Evolutionary conservation across 2,329 filamentous ascomycete genomes (phyloP).

Genomic region (Chaetomiaceae sp.): DNA sequence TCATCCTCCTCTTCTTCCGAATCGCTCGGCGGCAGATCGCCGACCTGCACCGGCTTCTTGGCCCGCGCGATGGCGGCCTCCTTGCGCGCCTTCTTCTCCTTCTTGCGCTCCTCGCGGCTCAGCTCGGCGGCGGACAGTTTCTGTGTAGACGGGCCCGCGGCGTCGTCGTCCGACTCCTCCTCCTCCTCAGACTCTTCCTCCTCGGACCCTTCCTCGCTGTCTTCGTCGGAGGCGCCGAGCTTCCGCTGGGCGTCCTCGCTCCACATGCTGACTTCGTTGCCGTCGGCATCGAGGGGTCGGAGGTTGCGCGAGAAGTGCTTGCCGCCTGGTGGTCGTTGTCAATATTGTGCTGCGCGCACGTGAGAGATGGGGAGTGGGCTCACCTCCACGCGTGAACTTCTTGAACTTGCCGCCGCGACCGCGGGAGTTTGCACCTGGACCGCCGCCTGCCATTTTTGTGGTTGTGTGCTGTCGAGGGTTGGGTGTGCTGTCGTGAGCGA

Average conservation of each 20-base stretch:
- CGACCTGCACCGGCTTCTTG: conserved; percentile 70
- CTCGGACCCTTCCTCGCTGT: conserved; percentile 41
- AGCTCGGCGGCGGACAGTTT: conserved; percentile 40
- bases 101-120: conserved; percentile 83
- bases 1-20: conserved; percentile 52
- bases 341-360: not conserved
- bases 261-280: conserved; percentile 88
- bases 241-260: conserved; percentile 51
- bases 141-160: conserved; percentile 38
- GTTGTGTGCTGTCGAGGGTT: conserved; percentile 14
- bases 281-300: conserved; percentile 81
- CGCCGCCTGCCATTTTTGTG: conserved; percentile 43
- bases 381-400: conserved; percentile 90
- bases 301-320: conserved; percentile 94
- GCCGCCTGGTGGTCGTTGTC: conserved; percentile 57
- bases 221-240: conserved; percentile 27
- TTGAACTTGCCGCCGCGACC: conserved; percentile 90
- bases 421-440: conserved; percentile 51
- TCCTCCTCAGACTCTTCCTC: conserved; percentile 44
- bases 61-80: conserved; percentile 78
- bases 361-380: conserved; percentile 27
- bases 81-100: conserved; percentile 85
- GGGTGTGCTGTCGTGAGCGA: not conserved
- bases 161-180: conserved; percentile 44
- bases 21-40: conserved; percentile 76